Evolutionary conservation across 129 eudicot genomes (phyloP), one percentile per base, ranked within the genome.

Genomic region (Cynara cardunculus): DNA sequence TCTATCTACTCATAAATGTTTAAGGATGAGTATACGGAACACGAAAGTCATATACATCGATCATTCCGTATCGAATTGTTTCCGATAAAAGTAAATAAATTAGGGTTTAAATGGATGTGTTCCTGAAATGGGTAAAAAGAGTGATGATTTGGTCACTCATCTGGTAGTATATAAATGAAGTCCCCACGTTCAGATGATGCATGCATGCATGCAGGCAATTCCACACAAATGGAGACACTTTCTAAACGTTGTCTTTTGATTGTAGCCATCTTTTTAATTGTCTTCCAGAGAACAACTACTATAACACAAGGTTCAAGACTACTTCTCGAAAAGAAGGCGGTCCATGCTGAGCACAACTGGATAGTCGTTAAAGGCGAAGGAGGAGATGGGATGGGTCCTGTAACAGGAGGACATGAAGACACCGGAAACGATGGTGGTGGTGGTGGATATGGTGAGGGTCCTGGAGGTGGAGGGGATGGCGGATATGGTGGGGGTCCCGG

Each of bases 111-210:
- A 83, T 74, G 32, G 27, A 65, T 59, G 70, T 31, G 77, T 9
- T 64, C 69, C 69, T 28, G 71, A 22, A 75, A 70, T 27, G 13
- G 13, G 72, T 25, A 28, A 37, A 25, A 83, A 13, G 66, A 81
- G 80, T 69, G 27, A 18, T 68, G 37, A 49, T 67, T 41, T 41
- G 70, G 12, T 81, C 53, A 30, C 9, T 62, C 56, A 69, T 70
- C 78, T 37, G 30, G 74, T 62, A 77, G 25, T 83, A 77, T 83
- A 83, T 76, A 83, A 71, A 71, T 9, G 69, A 66, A 37, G 69
- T 22, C 26, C 75, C 78, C 67, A 77, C 59, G 22, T 71, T 59
- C 9, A 77, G 74, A 70, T 41, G 73, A 83, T 71, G 37, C 86
- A 83, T 71, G 37, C 86, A 83, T 27, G 25, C 65, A 46, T 46